Conservation (phyloP, 2,329 filamentous ascomycete species). For the Paraphoma chrysanthemicola region DNA sequence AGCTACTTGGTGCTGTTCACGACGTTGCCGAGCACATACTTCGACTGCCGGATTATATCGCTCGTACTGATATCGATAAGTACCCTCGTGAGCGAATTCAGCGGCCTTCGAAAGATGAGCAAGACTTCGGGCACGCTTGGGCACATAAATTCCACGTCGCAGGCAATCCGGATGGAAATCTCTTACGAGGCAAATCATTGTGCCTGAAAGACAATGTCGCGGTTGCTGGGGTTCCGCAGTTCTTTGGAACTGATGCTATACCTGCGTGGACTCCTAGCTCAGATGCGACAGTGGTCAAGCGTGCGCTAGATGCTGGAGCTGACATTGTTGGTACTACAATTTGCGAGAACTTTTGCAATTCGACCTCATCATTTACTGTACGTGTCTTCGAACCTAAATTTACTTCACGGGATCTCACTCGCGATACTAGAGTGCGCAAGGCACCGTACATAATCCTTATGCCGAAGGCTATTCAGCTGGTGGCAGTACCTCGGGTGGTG, state of each 20-base stretch:
- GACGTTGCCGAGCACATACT: conserved; percentile 58
- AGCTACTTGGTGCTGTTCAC: conserved; percentile 59
- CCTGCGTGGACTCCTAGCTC: conserved; percentile 57
- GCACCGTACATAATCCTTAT: conserved; percentile 50
- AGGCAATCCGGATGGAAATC: conserved; percentile 28
- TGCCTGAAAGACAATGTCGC: conserved; percentile 64
- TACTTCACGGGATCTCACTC: background rate
- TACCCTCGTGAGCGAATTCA: conserved; percentile 57
- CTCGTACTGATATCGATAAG: conserved; percentile 48
- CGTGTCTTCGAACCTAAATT: background rate
- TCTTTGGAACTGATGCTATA: conserved; percentile 60
- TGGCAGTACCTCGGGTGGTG: conserved; percentile 56
- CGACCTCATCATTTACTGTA: conserved; percentile 55
- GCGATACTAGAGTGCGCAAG: conserved; percentile 42
- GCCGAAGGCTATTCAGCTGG: conserved; percentile 55
- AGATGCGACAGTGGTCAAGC: conserved; percentile 62
- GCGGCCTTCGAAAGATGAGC: conserved; percentile 40
- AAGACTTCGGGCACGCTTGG: conserved; percentile 57
- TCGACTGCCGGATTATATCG: conserved; percentile 57
- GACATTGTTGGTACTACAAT: conserved; percentile 59
- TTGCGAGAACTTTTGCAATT: conserved; percentile 63
- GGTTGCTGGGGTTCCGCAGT: conserved; percentile 61
- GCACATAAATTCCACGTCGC: conserved; percentile 59
- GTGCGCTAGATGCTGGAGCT: conserved; percentile 59
- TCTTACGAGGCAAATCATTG: conserved; percentile 51